Conservation (phyloP, 2,329 filamentous ascomycete genomes). For the Mollisiaceae sp. region DNA sequence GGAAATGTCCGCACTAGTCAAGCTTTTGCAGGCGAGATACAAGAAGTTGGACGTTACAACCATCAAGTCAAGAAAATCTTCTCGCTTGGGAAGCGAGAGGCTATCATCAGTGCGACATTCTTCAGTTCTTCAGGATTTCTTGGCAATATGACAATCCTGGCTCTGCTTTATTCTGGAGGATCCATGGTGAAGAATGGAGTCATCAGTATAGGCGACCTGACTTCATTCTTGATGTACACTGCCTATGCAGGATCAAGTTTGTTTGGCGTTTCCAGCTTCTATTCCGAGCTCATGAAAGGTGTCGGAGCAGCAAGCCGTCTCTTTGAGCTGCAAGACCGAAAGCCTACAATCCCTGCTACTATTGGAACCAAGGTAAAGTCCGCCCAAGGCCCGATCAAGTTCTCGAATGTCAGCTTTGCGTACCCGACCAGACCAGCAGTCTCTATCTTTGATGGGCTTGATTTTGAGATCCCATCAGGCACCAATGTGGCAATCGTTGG, state of each 20-base stretch:
- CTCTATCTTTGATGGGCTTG: conserved; percentile 84
- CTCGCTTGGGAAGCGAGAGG: conserved; percentile 82
- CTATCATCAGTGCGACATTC: conserved; percentile 87
- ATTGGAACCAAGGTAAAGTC: conserved; percentile 79
- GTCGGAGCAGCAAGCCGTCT: conserved; percentile 95
- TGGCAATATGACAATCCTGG: conserved; percentile 95
- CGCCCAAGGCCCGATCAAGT: conserved; percentile 86
- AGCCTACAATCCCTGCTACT: conserved; percentile 86
- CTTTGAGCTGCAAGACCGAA: conserved; percentile 92
- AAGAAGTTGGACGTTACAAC: conserved; percentile 92
- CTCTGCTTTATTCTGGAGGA: conserved; percentile 87
- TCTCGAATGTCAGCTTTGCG: conserved; percentile 83
- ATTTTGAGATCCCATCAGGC: conserved; percentile 90
- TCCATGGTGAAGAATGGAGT: conserved; percentile 85
- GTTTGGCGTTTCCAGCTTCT: conserved; percentile 94
- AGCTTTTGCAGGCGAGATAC: conserved; percentile 90
- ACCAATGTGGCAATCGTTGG: conserved; percentile 97
- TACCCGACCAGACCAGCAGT: conserved; percentile 95
- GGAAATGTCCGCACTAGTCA: conserved; percentile 97
- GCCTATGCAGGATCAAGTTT: conserved; percentile 85
- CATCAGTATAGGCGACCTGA: conserved; percentile 90
- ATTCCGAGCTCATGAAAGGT: conserved; percentile 98
- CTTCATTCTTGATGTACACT: conserved; percentile 98
- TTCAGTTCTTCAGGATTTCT: conserved; percentile 87
- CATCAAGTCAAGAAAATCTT: conserved; percentile 92